phyloP scores from a whole-genome alignment of 495 filamentous ascomycete genomes.

The Bryoglossum gracile region DNA sequence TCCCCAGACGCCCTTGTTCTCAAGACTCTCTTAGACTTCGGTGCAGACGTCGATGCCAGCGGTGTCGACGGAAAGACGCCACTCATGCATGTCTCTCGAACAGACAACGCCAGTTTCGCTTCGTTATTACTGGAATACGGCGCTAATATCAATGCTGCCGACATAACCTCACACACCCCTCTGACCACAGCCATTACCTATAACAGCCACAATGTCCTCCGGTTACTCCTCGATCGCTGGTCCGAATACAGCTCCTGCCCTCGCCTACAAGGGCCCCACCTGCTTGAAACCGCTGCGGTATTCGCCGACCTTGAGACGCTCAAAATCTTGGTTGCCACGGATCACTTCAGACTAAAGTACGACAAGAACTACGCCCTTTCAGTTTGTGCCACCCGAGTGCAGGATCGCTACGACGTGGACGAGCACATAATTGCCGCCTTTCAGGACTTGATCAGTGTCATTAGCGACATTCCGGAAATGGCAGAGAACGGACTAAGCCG shows the following conservation, averaged over 20 bases:
- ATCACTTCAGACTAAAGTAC: constrained; percentile 23
- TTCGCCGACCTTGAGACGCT: constrained; percentile 26
- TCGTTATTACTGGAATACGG: constrained; percentile 35
- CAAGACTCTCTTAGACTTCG: constrained; percentile 29
- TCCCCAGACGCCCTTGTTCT: constrained; percentile 17
- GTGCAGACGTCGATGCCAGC: constrained; percentile 23
- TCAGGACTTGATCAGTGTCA: constrained; percentile 12
- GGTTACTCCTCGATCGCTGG: constrained; percentile 27
- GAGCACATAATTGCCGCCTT: constrained; percentile 9
- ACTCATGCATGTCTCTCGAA: constrained; percentile 33
- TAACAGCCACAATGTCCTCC: constrained; percentile 27
- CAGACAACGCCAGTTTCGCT: constrained; percentile 30
- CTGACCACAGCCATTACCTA: constrained; percentile 18
- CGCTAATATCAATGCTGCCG: constrained; percentile 32
- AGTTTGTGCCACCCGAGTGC: constrained; percentile 5
- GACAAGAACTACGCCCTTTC: constrained; percentile 18
- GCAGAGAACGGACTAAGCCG: constrained; percentile 4
- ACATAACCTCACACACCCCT: constrained; percentile 12
- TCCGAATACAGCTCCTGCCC: constrained; percentile 28
- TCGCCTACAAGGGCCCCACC: constrained; percentile 27
- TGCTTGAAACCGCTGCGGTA: constrained; percentile 22
- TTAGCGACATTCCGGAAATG: constrained; percentile 5
- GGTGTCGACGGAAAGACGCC: constrained; percentile 29
- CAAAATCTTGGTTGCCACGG: constrained; percentile 19
- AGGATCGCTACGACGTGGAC: constrained; percentile 1